Evolutionary conservation across 2,329 filamentous ascomycete genomes (phyloP).

Genomic region (Xylariaceae sp.): DNA sequence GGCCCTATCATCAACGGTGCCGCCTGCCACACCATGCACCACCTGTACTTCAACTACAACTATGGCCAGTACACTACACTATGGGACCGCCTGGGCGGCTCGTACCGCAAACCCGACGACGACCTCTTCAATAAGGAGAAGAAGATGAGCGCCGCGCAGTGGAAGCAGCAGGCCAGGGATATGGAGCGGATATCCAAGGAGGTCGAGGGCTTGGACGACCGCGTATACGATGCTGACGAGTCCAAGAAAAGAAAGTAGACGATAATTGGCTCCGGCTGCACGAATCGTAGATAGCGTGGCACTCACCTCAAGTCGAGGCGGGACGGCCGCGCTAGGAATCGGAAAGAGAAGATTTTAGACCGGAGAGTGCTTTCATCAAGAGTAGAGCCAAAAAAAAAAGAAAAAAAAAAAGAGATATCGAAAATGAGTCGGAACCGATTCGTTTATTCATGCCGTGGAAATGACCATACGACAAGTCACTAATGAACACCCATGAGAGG

Average conservation of each 20-base stretch:
- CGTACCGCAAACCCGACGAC: constrained; percentile 78
- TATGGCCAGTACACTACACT: constrained; percentile 92
- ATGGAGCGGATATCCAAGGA: constrained; percentile 42
- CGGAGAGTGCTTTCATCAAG: too few relatives aligned
- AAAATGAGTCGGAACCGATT: too few relatives aligned
- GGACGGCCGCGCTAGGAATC: neutral
- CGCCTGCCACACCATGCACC: constrained; percentile 89
- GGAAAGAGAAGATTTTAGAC: too few relatives aligned
- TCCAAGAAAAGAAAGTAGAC: constrained; percentile 43
- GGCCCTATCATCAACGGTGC: constrained; percentile 90
- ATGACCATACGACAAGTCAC: neutral
- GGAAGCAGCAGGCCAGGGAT: constrained; percentile 69
- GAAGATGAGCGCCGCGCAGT: constrained; percentile 78
- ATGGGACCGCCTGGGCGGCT: constrained; percentile 83
- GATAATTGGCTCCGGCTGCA: neutral
- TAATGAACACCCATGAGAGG: neutral
- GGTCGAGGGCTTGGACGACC: constrained; percentile 56
- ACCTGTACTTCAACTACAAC: constrained; percentile 83
- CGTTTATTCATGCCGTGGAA: too few relatives aligned
- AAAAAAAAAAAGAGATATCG: too few relatives aligned
- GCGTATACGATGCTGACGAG: constrained; percentile 42
- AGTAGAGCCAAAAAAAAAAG: too few relatives aligned
- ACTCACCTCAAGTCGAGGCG: neutral
- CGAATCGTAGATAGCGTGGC: neutral
- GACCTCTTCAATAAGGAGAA: constrained; percentile 78